A percentile compares a stretch with the other conserved stretches of the same genome.
Evolutionary conservation across 2,329 filamentous ascomycete species (phyloP).

Genomic region (Emericellopsis cladophorae): DNA sequence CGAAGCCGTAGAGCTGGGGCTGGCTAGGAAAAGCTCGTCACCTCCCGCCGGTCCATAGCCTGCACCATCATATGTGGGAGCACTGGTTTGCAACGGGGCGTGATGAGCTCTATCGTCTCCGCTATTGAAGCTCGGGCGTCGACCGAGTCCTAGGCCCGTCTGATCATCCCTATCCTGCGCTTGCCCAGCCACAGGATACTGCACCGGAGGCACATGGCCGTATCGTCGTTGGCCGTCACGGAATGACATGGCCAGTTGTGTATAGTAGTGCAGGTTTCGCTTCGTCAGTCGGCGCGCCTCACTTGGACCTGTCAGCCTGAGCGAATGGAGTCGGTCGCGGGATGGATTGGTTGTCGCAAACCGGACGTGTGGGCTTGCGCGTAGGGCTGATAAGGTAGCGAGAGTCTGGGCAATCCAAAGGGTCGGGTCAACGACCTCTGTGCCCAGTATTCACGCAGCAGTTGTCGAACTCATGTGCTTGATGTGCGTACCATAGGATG

Average conservation of each 20-base stretch:
- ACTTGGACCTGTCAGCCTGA: too few relatives aligned
- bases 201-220: constrained; percentile 53
- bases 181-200: constrained; percentile 41
- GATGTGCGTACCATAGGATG: too few relatives aligned
- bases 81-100: constrained; percentile 15
- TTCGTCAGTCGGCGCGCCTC: too few relatives aligned
- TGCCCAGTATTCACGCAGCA: too few relatives aligned
- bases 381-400: too few relatives aligned
- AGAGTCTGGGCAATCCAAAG: too few relatives aligned
- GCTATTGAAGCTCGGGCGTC: constrained; percentile 62
- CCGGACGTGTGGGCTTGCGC: not conserved
- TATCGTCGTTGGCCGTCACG: constrained; percentile 50
- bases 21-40: constrained; percentile 54
- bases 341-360: too few relatives aligned
- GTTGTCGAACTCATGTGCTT: too few relatives aligned
- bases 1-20: constrained; percentile 16
- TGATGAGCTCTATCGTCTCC: constrained; percentile 57
- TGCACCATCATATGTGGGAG: constrained; percentile 7
- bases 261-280: too few relatives aligned
- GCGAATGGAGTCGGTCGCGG: too few relatives aligned
- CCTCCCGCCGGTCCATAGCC: constrained; percentile 13
- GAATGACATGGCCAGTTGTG: constrained; percentile 41
- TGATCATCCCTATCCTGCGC: constrained; percentile 16
- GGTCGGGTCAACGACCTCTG: too few relatives aligned
- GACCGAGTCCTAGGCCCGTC: constrained; percentile 15